phyloP scores from a whole-genome alignment of 306 rosid species.

The Rosa multiflora region DNA sequence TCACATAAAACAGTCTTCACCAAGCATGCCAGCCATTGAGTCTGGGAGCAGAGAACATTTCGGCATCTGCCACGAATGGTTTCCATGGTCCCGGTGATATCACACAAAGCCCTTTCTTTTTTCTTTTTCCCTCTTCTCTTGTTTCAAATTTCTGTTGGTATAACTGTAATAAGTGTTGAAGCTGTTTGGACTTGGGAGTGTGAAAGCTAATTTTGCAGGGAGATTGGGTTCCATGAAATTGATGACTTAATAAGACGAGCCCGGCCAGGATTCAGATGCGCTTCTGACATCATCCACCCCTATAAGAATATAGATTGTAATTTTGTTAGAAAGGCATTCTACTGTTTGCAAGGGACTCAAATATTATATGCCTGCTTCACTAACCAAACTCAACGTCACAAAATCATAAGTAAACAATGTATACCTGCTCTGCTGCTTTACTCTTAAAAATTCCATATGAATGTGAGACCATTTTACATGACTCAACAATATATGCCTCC shows the following conservation, averaged over 20 bases:
- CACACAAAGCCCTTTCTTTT: not conserved
- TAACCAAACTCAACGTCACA: not conserved
- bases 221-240: constrained; percentile 22
- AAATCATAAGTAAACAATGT: not conserved
- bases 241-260: constrained; percentile 62
- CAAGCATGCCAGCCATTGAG: not conserved
- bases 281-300: constrained; percentile 98
- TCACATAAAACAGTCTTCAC: not conserved
- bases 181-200: constrained; percentile 14
- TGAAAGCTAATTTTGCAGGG: constrained; percentile 31
- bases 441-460: constrained; percentile 76
- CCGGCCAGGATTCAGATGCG: constrained; percentile 92
- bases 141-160: not conserved
- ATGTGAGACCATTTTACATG: constrained; percentile 71
- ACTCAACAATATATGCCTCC: constrained; percentile 63
- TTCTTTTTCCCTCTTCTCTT: not conserved
- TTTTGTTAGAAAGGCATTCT: not conserved
- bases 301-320: constrained; percentile 26
- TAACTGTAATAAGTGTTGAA: not conserved
- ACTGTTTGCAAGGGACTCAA: not conserved
- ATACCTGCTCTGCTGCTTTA: constrained; percentile 84
- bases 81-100: constrained; percentile 18
- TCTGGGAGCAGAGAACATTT: not conserved
- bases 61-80: constrained; percentile 19
- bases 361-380: not conserved